Evolutionary conservation across 2,329 filamentous ascomycete genomes (phyloP).

Genomic region (Lasiodiplodia gonubiensis): DNA sequence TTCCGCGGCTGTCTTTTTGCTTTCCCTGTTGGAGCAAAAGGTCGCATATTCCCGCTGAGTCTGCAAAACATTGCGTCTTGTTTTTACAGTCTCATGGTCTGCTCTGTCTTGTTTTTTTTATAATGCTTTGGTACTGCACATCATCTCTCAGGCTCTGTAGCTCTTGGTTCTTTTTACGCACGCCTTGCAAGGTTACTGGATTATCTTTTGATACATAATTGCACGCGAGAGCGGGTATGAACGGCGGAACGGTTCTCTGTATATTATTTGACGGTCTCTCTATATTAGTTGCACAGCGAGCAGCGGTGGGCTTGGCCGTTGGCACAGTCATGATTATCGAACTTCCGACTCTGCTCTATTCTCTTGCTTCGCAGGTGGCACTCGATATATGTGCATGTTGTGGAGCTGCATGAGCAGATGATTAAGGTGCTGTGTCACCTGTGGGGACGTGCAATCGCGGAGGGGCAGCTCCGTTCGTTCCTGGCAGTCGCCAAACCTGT

Average conservation of each 20-base stretch:
- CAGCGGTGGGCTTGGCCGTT: conserved; percentile 18
- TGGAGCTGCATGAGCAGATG: not conserved
- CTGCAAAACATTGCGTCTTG: conserved; percentile 8
- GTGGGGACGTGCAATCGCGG: not conserved
- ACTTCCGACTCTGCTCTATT: conserved; percentile 1
- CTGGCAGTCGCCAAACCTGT: not conserved
- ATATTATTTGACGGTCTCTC: conserved; percentile 17
- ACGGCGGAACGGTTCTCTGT: conserved; percentile 5
- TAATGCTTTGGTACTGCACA: not conserved
- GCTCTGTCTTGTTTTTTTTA: not conserved
- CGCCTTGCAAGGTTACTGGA: not conserved
- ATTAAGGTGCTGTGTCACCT: not conserved
- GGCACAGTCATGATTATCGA: conserved; percentile 13
- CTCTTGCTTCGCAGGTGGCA: not conserved
- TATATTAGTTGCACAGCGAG: not conserved
- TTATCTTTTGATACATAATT: conserved; percentile 8
- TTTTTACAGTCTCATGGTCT: not conserved
- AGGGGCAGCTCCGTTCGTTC: not conserved
- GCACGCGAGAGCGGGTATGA: not conserved
- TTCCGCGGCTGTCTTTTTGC: conserved; percentile 18
- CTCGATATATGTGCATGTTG: not conserved
- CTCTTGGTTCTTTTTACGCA: conserved; percentile 11
- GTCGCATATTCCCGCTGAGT: conserved; percentile 14
- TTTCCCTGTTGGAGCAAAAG: conserved; percentile 17
- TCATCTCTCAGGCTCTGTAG: not conserved